These are phyloP conservation scores for Beauveria rudraprayagi DNA, from an alignment of 2,329 filamentous ascomycete species.

Conservation along the genomic window DNA sequence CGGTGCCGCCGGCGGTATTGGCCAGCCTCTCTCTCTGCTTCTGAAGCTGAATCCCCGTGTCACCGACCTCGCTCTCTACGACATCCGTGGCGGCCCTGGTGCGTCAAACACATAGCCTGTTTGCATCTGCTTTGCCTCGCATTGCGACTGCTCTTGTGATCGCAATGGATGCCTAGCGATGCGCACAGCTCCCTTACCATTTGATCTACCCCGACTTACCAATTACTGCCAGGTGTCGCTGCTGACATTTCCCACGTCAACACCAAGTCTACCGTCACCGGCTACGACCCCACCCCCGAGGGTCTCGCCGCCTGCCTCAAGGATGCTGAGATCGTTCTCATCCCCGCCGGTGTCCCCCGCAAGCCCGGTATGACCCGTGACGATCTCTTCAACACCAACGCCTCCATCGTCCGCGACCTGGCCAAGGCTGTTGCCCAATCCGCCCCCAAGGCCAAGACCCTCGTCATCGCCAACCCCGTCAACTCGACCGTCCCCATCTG, in stretches of 20 bases:
- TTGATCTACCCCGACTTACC: slow-evolving; percentile 5
- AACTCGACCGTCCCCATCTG: slow-evolving; percentile 99
- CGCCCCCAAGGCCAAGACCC: slow-evolving; percentile 84
- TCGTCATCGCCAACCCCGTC: slow-evolving; percentile 98
- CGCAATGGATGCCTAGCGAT: not conserved
- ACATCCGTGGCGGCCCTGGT: slow-evolving; percentile 92
- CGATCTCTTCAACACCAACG: slow-evolving; percentile 99
- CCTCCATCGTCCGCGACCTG: slow-evolving; percentile 96
- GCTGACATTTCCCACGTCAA: slow-evolving; percentile 98
- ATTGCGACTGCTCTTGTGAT: not conserved
- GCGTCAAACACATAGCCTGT: slow-evolving; percentile 30
- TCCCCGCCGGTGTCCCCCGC: slow-evolving; percentile 95
- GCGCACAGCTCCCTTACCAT: not conserved
- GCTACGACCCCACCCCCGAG: slow-evolving; percentile 69
- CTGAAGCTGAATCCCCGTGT: slow-evolving; percentile 98
- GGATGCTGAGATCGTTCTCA: slow-evolving; percentile 88
- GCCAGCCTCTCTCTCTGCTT: slow-evolving; percentile 93
- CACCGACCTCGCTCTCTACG: slow-evolving; percentile 90
- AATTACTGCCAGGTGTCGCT: slow-evolving; percentile 66
- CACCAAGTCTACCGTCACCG: slow-evolving; percentile 91
- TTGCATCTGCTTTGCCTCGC: slow-evolving; percentile 9
- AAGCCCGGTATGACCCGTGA: slow-evolving; percentile 99
- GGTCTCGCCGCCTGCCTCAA: slow-evolving; percentile 75
- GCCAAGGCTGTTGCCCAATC: slow-evolving; percentile 89
- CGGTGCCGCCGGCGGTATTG: slow-evolving; percentile 95